Evolutionary conservation across 345 rosid genomes (phyloP).

Genomic region (Boechera divaricarpa): DNA sequence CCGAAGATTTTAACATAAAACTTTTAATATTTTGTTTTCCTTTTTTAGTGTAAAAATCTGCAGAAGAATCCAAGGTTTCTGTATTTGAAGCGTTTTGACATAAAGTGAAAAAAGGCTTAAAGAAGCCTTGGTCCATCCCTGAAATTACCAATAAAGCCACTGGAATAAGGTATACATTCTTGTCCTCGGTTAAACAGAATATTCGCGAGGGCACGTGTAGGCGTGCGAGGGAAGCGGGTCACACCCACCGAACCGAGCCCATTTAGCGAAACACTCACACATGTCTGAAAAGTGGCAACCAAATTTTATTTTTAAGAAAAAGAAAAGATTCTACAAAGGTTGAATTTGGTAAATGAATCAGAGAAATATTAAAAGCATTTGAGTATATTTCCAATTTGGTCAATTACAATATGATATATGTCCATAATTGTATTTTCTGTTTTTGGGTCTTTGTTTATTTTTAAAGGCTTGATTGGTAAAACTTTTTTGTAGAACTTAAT

Average conservation of each 20-base stretch:
- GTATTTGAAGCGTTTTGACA: constrained; percentile 27
- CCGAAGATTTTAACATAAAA: constrained; percentile 5
- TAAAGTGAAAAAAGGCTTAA: neutral
- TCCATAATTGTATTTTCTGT: neutral
- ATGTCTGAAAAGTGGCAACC: constrained; percentile 31
- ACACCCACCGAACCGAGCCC: neutral
- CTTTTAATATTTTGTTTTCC: neutral
- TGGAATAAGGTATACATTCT: neutral
- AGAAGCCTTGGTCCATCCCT: neutral
- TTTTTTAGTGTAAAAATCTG: constrained; percentile 27
- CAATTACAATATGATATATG: too few relatives aligned
- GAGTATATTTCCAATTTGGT: neutral
- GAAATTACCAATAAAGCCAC: constrained; percentile 26
- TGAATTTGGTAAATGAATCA: neutral
- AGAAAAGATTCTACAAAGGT: neutral
- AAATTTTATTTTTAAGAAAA: neutral
- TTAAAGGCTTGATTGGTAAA: too few relatives aligned
- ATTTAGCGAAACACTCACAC: neutral
- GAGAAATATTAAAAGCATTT: neutral
- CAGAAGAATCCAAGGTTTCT: constrained; percentile 43
- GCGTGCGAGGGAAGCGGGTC: constrained; percentile 2
- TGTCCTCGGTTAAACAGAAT: constrained; percentile 31
- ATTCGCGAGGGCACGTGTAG: constrained; percentile 32
- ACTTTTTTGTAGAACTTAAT: too few relatives aligned
- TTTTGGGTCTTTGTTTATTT: too few relatives aligned